Conservation (phyloP, 108 stramenopile genomes). For the Discostella pseudostelligera region DNA sequence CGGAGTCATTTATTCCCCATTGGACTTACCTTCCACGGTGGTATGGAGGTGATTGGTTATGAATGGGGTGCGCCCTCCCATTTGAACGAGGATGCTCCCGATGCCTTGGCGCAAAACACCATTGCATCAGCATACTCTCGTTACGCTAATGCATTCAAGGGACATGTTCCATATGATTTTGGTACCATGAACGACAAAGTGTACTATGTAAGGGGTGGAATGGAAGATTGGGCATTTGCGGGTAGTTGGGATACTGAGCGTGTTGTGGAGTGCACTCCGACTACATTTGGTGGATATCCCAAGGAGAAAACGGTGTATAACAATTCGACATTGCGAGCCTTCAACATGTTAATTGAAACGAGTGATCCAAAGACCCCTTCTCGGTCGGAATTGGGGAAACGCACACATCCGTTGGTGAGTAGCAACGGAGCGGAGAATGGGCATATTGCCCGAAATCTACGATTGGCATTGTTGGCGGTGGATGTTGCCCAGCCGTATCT, state of each 20-base stretch:
- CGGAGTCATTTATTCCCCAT: slow-evolving; percentile 79
- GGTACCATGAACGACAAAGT: slow-evolving; percentile 87
- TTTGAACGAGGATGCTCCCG: slow-evolving; percentile 48
- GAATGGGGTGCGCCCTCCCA: slow-evolving; percentile 83
- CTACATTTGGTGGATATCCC: slow-evolving; percentile 57
- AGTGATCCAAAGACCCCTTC: slow-evolving; percentile 70
- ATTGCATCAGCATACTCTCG: slow-evolving; percentile 48
- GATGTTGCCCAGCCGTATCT: slow-evolving; percentile 88
- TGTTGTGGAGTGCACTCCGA: slow-evolving; percentile 62
- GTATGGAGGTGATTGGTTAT: slow-evolving; percentile 89
- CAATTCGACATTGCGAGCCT: slow-evolving; percentile 75
- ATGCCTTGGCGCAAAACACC: slow-evolving; percentile 50
- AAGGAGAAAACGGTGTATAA: slow-evolving; percentile 64
- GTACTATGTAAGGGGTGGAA: slow-evolving; percentile 95
- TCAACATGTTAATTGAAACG: slow-evolving; percentile 93
- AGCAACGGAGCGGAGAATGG: slow-evolving; percentile 60
- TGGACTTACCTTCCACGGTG: slow-evolving; percentile 88
- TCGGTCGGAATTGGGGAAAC: slow-evolving; percentile 57
- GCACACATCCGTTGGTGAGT: slow-evolving; percentile 51
- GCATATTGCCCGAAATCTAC: slow-evolving; percentile 82
- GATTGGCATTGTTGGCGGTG: slow-evolving; percentile 60
- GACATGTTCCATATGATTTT: slow-evolving; percentile 45
- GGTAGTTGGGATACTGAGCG: slow-evolving; percentile 87
- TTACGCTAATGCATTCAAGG: slow-evolving; percentile 50
- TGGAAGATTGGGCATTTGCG: slow-evolving; percentile 97